Conservation (phyloP, 2,329 filamentous ascomycete species). For the Coniochaeta sp. region DNA sequence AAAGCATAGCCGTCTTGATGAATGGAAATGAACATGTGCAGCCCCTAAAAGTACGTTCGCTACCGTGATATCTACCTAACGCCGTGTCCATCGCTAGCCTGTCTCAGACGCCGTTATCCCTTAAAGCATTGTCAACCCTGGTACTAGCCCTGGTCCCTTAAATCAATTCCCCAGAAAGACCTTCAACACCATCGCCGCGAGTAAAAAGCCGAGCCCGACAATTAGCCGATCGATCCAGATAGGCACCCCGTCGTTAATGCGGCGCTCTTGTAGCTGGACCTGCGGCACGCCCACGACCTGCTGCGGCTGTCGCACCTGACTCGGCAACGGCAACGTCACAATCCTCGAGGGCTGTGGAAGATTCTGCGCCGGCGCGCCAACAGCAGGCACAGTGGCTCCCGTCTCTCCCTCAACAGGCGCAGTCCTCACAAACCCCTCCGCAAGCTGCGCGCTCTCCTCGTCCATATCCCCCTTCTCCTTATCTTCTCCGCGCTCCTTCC, state of each 20-base stretch:
- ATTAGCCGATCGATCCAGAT: conserved; percentile 80
- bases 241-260: conserved; percentile 44
- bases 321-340: conserved; percentile 17
- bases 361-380: conserved; percentile 17
- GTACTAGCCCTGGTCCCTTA: background rate
- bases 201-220: conserved; percentile 59
- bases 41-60: background rate
- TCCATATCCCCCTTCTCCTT: conserved; percentile 13
- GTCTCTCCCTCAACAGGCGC: conserved; percentile 7
- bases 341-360: conserved; percentile 28
- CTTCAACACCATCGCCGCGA: conserved; percentile 64
- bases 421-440: conserved; percentile 54
- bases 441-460: conserved; percentile 39
- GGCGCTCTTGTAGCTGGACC: conserved; percentile 14
- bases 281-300: conserved; percentile 7
- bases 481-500: conserved; percentile 11
- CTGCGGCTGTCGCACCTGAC: conserved; percentile 7
- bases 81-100: background rate
- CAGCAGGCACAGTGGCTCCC: background rate
- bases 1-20: too few relatives aligned
- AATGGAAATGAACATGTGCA: too few relatives aligned
- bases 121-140: background rate
- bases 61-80: background rate
- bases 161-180: conserved; percentile 26
- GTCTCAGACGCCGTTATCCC: background rate